Evolutionary conservation across 768 basidiomycete species (phyloP).

Genomic region (Tulasnella sp.): DNA sequence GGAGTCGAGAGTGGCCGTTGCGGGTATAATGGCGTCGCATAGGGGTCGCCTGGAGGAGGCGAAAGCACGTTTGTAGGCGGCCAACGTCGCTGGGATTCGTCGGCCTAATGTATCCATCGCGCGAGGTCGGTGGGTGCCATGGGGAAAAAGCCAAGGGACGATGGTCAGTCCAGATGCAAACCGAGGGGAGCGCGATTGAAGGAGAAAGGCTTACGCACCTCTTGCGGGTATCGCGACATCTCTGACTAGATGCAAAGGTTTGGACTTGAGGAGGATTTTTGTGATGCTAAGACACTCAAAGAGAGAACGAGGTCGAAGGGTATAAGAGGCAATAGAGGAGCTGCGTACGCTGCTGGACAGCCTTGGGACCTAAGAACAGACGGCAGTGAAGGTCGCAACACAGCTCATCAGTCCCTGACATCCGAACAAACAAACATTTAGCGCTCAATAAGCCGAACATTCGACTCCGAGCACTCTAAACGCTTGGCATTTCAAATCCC

Average conservation of each 20-base stretch:
- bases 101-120: conserved; percentile 3
- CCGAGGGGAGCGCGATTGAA: not conserved
- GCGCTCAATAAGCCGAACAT: conserved; percentile 15
- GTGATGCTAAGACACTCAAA: not conserved
- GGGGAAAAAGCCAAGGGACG: not conserved
- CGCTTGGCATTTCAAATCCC: conserved; percentile 13
- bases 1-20: conserved; percentile 11
- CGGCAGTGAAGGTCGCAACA: conserved; percentile 22
- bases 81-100: conserved; percentile 29
- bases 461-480: not conserved
- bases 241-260: not conserved
- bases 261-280: not conserved
- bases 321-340: not conserved
- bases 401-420: conserved; percentile 5
- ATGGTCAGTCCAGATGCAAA: conserved; percentile 1
- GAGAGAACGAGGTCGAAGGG: not conserved
- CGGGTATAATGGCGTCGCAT: conserved; percentile 14
- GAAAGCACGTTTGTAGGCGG: not conserved
- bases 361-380: not conserved
- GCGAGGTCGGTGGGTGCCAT: not conserved
- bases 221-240: conserved; percentile 19
- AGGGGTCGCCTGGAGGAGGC: conserved; percentile 24
- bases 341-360: conserved; percentile 12
- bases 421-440: conserved; percentile 10
- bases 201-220: conserved; percentile 21